These are phyloP conservation scores for Fusarium sp. DNA, from an alignment of 2,329 filamentous ascomycete species.

Conservation along the genomic window DNA sequence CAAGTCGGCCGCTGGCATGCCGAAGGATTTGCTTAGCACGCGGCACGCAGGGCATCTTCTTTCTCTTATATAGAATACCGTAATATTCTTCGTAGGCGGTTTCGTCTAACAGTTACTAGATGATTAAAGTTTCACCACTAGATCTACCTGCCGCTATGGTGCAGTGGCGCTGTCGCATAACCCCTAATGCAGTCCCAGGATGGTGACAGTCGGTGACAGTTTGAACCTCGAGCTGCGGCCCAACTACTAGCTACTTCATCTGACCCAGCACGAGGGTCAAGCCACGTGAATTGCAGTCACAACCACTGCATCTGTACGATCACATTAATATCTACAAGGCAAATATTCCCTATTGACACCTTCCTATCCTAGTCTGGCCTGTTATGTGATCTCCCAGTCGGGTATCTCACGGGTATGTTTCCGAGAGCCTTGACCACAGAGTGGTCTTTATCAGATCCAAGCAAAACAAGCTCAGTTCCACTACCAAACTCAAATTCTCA, in stretches of 20 bases:
- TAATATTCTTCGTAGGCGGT: no score
- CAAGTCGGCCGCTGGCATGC: no score
- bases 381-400: slow-evolving; percentile 12
- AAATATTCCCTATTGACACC: background rate
- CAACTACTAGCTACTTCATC: no score
- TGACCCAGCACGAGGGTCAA: no score
- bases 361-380: slow-evolving; percentile 1
- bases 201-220: background rate
- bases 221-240: background rate
- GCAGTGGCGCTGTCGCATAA: background rate
- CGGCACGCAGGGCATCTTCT: background rate
- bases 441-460: slow-evolving; percentile 3
- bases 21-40: no score
- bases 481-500: background rate
- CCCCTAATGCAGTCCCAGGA: background rate
- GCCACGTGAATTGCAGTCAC: background rate
- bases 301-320: no score
- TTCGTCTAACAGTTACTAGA: background rate
- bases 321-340: background rate
- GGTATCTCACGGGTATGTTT: slow-evolving; percentile 3
- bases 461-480: background rate
- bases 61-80: no score
- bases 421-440: slow-evolving; percentile 10
- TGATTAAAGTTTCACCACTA: background rate
- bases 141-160: background rate